These are phyloP conservation scores for Fraxinus pennsylvanica DNA, from an alignment of 257 asterid genomes.

Conservation along the genomic window DNA sequence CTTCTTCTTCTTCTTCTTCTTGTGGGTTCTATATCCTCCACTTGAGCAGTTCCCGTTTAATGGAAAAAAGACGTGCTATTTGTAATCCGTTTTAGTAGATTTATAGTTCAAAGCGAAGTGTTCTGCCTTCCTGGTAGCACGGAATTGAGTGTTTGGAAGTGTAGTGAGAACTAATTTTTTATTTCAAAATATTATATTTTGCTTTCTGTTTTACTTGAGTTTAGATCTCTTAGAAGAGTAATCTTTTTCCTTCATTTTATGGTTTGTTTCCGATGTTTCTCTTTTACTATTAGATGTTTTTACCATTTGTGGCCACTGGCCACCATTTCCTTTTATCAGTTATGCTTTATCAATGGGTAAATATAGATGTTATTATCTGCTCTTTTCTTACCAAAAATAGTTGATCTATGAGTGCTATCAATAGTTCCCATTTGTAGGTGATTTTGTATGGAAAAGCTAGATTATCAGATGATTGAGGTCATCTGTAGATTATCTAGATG, in stretches of 20 bases:
- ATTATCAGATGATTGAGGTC: neutral
- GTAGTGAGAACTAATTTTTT: neutral
- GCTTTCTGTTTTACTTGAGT: neutral
- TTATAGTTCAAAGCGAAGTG: neutral
- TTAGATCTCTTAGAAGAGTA: neutral
- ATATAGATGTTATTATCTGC: neutral
- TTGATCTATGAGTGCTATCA: neutral
- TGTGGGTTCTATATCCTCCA: neutral
- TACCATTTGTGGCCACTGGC: neutral
- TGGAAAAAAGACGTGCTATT: neutral
- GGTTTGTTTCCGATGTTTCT: neutral
- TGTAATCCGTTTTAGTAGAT: neutral
- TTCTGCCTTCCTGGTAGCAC: neutral
- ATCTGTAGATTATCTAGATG: neutral
- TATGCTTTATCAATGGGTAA: neutral
- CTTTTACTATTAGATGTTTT: neutral
- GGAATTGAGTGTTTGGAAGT: neutral
- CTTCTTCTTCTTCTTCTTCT: too few species aligned
- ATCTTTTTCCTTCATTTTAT: neutral
- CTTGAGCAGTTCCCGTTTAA: neutral
- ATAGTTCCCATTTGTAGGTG: neutral
- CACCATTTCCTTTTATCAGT: neutral
- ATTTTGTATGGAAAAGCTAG: neutral
- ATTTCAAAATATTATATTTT: neutral
- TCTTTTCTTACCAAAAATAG: neutral